Conservation (phyloP, 2,329 filamentous ascomycete genomes). For the Capronia epimyces region DNA sequence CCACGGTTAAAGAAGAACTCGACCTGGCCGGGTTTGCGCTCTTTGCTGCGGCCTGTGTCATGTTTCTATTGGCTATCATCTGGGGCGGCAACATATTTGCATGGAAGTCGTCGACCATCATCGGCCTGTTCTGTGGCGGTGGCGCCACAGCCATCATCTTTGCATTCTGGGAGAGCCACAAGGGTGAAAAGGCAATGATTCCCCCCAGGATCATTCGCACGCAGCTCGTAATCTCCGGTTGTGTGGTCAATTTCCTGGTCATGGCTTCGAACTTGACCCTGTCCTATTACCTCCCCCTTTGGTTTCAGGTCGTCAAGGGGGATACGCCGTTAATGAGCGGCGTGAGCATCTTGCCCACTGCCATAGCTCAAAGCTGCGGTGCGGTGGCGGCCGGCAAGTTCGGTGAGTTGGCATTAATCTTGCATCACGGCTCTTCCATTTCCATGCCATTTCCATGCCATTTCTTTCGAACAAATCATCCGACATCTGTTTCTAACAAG, state of each 20-base stretch:
- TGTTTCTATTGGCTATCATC: conserved; percentile 27
- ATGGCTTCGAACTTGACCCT: conserved; percentile 25
- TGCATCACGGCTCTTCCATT: too few species aligned
- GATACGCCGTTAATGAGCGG: conserved; percentile 27
- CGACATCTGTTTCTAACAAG: not conserved
- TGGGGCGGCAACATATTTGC: conserved; percentile 18
- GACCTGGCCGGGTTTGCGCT: conserved; percentile 57
- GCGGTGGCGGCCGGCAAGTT: conserved; percentile 20
- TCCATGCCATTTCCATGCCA: not conserved
- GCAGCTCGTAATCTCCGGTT: conserved; percentile 23
- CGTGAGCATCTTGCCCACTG: conserved; percentile 26
- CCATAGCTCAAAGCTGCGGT: conserved; percentile 23
- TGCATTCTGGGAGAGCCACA: conserved; percentile 29
- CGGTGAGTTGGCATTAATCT: conserved; percentile 12
- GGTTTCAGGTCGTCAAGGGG: conserved; percentile 31
- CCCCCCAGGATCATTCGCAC: conserved; percentile 24
- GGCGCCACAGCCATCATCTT: conserved; percentile 32
- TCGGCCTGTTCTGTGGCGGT: conserved; percentile 36
- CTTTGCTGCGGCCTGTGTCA: conserved; percentile 42
- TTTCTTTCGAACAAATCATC: too few species aligned
- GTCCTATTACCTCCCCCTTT: conserved; percentile 30
- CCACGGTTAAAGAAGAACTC: conserved; percentile 32
- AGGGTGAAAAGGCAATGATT: conserved; percentile 28
- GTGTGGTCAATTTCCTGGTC: conserved; percentile 20
- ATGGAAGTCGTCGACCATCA: conserved; percentile 37